Evolutionary conservation across 495 filamentous ascomycete genomes (phyloP).

Genomic region (Aspergillus coremiiformis): DNA sequence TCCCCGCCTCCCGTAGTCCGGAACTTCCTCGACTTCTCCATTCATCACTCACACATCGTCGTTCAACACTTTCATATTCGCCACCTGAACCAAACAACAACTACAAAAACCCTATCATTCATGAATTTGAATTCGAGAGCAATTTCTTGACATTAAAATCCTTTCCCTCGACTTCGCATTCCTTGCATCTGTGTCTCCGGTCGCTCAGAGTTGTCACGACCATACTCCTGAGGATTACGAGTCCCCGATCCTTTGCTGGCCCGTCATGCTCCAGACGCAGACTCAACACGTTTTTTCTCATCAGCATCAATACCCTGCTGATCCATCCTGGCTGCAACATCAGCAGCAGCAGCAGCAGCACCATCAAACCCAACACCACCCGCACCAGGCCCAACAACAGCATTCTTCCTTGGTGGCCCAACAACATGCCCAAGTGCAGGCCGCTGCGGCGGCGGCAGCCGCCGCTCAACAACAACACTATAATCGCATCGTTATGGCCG

Average conservation of each 20-base stretch:
- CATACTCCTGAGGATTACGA: conserved; percentile 33
- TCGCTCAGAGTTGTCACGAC: conserved; percentile 18
- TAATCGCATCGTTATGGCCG: conserved; percentile 61
- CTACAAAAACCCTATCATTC: conserved; percentile 3
- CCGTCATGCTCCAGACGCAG: conserved; percentile 46
- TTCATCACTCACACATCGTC: conserved; percentile 1
- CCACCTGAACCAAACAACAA: neutral
- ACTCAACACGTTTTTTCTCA: conserved; percentile 61
- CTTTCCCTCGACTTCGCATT: conserved; percentile 7
- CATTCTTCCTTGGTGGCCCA: conserved; percentile 43
- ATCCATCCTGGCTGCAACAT: conserved; percentile 71
- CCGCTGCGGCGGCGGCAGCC: conserved; percentile 55
- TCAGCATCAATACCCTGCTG: conserved; percentile 74
- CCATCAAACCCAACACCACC: conserved; percentile 60
- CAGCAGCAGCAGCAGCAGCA: conserved; percentile 49
- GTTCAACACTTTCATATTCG: conserved; percentile 1
- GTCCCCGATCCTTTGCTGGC: conserved; percentile 23
- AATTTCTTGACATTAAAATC: conserved; percentile 19
- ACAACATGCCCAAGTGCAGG: conserved; percentile 53
- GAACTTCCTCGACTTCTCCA: conserved; percentile 12
- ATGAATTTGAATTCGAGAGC: conserved; percentile 17
- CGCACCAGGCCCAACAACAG: conserved; percentile 41
- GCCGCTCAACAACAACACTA: conserved; percentile 74
- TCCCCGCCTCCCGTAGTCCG: conserved; percentile 25
- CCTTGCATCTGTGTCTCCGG: conserved; percentile 9